phyloP scores from a whole-genome alignment of 192 early-diverging fungal species.

The Umbelopsis vinacea region DNA sequence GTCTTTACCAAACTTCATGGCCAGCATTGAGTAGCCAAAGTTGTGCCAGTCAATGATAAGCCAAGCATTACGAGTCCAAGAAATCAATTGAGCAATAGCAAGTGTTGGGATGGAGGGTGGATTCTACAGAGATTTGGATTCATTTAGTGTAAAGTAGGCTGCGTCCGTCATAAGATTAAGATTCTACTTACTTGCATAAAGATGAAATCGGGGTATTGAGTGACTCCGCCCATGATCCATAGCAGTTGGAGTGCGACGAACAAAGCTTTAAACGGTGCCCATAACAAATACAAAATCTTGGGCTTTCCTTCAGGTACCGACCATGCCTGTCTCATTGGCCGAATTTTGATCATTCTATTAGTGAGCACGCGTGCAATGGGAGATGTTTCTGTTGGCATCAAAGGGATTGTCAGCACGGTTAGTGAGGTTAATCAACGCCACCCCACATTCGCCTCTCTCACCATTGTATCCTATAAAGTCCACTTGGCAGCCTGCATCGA shows the following conservation, averaged over 20 bases:
- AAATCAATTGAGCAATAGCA: constrained; percentile 70
- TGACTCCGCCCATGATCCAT: constrained; percentile 58
- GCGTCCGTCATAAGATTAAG: background rate
- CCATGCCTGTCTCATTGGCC: constrained; percentile 52
- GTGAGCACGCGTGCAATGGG: constrained; percentile 32
- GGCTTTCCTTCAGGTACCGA: constrained; percentile 59
- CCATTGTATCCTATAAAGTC: constrained; percentile 85
- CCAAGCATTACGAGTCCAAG: constrained; percentile 64
- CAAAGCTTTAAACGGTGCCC: constrained; percentile 70
- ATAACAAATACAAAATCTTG: constrained; percentile 63
- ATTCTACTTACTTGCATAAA: constrained; percentile 71
- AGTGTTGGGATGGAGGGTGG: constrained; percentile 95
- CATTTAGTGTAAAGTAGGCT: background rate
- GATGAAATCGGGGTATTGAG: constrained; percentile 67
- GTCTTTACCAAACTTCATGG: constrained; percentile 62
- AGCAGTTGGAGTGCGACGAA: constrained; percentile 65
- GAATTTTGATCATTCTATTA: constrained; percentile 54
- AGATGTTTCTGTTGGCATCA: constrained; percentile 38
- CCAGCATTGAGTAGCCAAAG: constrained; percentile 90
- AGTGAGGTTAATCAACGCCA: no score
- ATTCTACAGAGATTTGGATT: constrained; percentile 65
- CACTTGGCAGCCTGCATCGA: constrained; percentile 67
- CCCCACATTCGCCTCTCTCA: constrained; percentile 26
- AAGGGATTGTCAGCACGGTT: constrained; percentile 22
- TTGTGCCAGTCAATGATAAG: constrained; percentile 99